Evolutionary conservation across 805 yeast genomes (phyloP).

Genomic region (Starmera caribaea): DNA sequence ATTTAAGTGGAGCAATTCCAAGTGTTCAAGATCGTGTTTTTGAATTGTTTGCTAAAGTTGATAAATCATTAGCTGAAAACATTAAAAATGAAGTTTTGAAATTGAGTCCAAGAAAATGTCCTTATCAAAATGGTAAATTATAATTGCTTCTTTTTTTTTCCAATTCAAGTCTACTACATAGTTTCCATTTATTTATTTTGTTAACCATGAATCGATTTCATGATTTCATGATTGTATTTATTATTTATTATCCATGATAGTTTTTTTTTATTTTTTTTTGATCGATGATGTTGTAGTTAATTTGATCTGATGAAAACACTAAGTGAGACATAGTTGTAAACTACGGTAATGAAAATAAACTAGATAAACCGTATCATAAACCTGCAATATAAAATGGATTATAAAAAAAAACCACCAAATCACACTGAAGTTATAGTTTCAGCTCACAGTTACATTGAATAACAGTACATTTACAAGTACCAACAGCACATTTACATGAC

Average conservation of each 20-base stretch:
- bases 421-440: constrained; percentile 15
- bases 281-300: not conserved
- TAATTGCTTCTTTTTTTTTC: not conserved
- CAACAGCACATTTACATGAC: constrained; percentile 18
- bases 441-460: constrained; percentile 14
- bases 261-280: no score
- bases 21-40: constrained; percentile 71
- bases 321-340: no score
- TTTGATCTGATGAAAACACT: no score
- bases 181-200: not conserved
- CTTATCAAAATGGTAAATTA: not conserved
- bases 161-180: not conserved
- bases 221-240: no score
- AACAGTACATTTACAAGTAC: constrained; percentile 16
- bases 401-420: no score
- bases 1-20: constrained; percentile 59
- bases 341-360: not conserved
- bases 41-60: constrained; percentile 67
- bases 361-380: not conserved
- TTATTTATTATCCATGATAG: no score
- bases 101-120: constrained; percentile 20
- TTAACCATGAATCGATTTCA: not conserved
- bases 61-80: constrained; percentile 53
- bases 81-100: constrained; percentile 56
- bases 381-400: not conserved